Percentiles rank a stretch among this genome's conserved stretches.
Conservation (phyloP, 257 asterid genomes). For the Prunella vulgaris region DNA sequence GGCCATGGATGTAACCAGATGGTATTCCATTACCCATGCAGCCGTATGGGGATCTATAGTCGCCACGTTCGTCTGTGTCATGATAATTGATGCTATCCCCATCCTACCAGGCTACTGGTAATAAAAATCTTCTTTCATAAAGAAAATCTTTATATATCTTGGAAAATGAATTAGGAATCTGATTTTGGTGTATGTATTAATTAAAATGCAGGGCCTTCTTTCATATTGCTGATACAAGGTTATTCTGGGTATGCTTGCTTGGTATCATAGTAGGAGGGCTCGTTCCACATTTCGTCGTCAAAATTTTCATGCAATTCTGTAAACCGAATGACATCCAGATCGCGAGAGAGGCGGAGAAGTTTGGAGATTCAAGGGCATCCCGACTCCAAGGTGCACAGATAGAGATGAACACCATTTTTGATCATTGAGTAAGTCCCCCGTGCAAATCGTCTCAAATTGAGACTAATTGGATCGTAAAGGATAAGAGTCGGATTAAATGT, state of each 20-base stretch:
- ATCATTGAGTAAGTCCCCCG: constrained; percentile 9
- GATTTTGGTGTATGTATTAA: background rate
- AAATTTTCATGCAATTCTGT: constrained; percentile 37
- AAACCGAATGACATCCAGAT: constrained; percentile 68
- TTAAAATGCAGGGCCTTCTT: constrained; percentile 78
- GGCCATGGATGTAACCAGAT: constrained; percentile 87
- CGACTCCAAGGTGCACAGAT: constrained; percentile 30
- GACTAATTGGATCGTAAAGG: background rate
- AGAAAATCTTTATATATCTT: background rate
- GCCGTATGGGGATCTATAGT: constrained; percentile 86
- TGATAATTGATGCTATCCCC: constrained; percentile 61
- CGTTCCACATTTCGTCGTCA: constrained; percentile 73
- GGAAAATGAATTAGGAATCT: constrained; percentile 2
- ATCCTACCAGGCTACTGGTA: constrained; percentile 89
- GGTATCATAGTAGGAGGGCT: constrained; percentile 59
- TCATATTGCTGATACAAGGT: constrained; percentile 44
- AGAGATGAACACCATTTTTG: constrained; percentile 60
- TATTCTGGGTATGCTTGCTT: constrained; percentile 78
- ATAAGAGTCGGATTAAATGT: background rate
- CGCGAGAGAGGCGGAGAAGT: constrained; percentile 77
- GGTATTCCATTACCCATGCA: constrained; percentile 85
- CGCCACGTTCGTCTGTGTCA: constrained; percentile 78
- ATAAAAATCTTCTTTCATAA: background rate
- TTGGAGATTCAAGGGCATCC: constrained; percentile 28
- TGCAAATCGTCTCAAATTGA: background rate